A percentile compares a stretch with the other conserved stretches of the same genome.
Conservation (phyloP, 371 early-diverging fungal genomes). For the Actinomortierella ambigua region DNA sequence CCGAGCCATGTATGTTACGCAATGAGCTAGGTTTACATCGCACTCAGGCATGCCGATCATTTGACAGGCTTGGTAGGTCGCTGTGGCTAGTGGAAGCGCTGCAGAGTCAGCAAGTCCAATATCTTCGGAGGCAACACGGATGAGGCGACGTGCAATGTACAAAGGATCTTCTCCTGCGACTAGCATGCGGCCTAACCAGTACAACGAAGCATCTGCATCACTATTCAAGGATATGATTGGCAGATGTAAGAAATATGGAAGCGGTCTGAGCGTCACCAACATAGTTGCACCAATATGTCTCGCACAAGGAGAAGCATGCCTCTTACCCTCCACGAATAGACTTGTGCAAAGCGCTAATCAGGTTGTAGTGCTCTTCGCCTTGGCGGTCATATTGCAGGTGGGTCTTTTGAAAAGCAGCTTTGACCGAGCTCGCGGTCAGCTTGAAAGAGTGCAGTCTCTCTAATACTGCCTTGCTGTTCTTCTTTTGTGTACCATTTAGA, state of each 20-base stretch:
- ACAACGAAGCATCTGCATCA: slow-evolving; percentile 77
- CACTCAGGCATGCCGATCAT: slow-evolving; percentile 93
- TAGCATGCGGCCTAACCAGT: slow-evolving; percentile 92
- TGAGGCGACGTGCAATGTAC: slow-evolving; percentile 68
- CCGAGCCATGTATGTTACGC: slow-evolving; percentile 77
- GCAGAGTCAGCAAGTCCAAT: slow-evolving; percentile 85
- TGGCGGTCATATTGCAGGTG: slow-evolving; percentile 82
- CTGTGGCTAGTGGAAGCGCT: slow-evolving; percentile 76
- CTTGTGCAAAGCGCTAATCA: slow-evolving; percentile 89
- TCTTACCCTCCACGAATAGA: slow-evolving; percentile 75
- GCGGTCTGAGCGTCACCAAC: background rate
- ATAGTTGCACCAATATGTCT: background rate
- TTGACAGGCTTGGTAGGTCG: slow-evolving; percentile 84
- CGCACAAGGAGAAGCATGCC: background rate
- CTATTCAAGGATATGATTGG: no score
- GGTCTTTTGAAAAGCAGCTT: slow-evolving; percentile 75
- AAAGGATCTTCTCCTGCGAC: slow-evolving; percentile 90
- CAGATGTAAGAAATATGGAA: background rate
- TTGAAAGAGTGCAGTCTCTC: slow-evolving; percentile 13
- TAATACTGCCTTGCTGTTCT: slow-evolving; percentile 4
- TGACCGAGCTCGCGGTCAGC: slow-evolving; percentile 54
- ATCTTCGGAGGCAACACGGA: slow-evolving; percentile 88
- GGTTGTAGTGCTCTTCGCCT: slow-evolving; percentile 89
- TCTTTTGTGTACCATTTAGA: background rate
- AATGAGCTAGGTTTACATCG: slow-evolving; percentile 82